Conservation (phyloP, 768 basidiomycete species). For the Tricholoma flavovirens region DNA sequence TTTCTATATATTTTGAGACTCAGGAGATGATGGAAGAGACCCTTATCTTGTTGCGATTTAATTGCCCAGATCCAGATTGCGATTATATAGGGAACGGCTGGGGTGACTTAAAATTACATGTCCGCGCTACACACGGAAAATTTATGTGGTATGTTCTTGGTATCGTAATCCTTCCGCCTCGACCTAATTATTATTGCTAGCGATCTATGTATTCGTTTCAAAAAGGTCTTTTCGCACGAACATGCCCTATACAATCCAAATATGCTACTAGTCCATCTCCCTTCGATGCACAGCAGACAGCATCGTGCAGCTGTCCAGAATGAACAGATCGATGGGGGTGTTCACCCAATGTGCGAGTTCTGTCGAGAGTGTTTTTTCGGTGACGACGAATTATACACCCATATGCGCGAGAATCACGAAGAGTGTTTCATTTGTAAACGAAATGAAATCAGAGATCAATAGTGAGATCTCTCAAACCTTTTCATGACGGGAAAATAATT, state of each 20-base stretch:
- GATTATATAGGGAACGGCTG: slow-evolving; percentile 83
- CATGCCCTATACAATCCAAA: slow-evolving; percentile 74
- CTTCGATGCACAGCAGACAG: slow-evolving; percentile 50
- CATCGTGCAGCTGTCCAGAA: slow-evolving; percentile 34
- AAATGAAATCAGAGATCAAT: slow-evolving; percentile 72
- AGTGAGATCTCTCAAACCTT: slow-evolving; percentile 48
- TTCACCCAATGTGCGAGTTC: slow-evolving; percentile 81
- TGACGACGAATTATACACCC: slow-evolving; percentile 89
- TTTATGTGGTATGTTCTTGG: slow-evolving; percentile 65
- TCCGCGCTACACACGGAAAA: slow-evolving; percentile 66
- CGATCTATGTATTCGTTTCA: slow-evolving; percentile 80
- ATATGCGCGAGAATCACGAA: slow-evolving; percentile 92
- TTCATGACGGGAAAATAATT: neutral
- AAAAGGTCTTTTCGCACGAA: slow-evolving; percentile 96
- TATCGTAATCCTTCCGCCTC: neutral
- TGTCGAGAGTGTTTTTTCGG: slow-evolving; percentile 91
- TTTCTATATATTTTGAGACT: slow-evolving; percentile 83
- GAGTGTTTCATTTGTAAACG: slow-evolving; percentile 95
- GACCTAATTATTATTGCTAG: slow-evolving; percentile 29
- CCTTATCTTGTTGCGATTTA: slow-evolving; percentile 85
- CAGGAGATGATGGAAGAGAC: slow-evolving; percentile 95
- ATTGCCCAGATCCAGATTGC: slow-evolving; percentile 84
- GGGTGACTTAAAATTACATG: slow-evolving; percentile 85
- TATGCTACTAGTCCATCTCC: slow-evolving; percentile 65
- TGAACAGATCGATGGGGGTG: slow-evolving; percentile 62